Conservation (phyloP, 169 alveolate genomes). For the Theileria annulata region DNA sequence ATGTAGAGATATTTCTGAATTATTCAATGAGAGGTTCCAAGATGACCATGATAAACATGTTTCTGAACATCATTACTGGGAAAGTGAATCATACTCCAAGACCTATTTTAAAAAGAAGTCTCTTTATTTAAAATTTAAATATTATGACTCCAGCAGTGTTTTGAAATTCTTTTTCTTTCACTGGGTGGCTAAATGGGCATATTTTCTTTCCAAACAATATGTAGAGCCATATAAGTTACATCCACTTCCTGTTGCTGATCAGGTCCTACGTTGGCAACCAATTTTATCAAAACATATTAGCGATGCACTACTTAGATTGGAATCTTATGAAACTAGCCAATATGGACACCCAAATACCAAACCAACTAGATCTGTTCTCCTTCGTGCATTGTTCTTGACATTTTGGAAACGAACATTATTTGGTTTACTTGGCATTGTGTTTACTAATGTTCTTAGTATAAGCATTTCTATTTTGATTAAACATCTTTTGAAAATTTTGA, state of each 20-base stretch:
- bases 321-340: background rate
- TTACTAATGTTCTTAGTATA: constrained; percentile 7
- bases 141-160: constrained; percentile 17
- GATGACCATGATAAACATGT: too few relatives aligned
- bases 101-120: background rate
- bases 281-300: constrained; percentile 43
- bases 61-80: too few relatives aligned
- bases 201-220: background rate
- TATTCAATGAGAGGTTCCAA: too few relatives aligned
- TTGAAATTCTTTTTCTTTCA: constrained; percentile 25
- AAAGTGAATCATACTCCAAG: background rate
- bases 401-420: constrained; percentile 17
- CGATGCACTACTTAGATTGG: background rate
- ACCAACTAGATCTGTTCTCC: background rate
- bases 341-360: background rate
- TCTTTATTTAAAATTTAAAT: background rate
- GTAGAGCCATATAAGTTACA: constrained; percentile 21
- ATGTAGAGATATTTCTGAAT: too few relatives aligned
- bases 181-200: constrained; percentile 41
- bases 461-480: too few relatives aligned
- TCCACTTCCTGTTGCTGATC: constrained; percentile 44
- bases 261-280: constrained; percentile 44
- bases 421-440: constrained; percentile 1
- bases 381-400: constrained; percentile 21
- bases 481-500: background rate